Evolutionary conservation across 2,329 filamentous ascomycete species (phyloP).

Genomic region (Diplocarpon rosae): DNA sequence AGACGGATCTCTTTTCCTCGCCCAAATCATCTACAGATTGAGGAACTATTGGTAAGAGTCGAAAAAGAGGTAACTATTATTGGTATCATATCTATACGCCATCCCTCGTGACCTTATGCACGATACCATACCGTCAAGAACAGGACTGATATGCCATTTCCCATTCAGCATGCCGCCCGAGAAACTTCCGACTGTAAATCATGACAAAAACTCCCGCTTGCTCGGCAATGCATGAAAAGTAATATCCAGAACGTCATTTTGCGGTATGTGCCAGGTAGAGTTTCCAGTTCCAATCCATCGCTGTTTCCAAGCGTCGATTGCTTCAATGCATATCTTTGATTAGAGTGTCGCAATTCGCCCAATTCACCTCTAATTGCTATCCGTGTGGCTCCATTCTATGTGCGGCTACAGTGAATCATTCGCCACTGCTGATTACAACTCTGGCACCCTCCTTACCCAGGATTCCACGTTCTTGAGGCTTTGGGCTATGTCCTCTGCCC

Average conservation of each 20-base stretch:
- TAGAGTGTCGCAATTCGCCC: no score
- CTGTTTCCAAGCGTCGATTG: no score
- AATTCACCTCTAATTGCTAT: no score
- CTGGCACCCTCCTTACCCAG: slow-evolving; percentile 90
- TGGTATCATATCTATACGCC: slow-evolving; percentile 15
- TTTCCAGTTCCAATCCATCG: no score
- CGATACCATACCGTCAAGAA: no score
- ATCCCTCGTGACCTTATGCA: background rate
- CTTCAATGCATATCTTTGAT: no score
- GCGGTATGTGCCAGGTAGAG: no score
- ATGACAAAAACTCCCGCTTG: background rate
- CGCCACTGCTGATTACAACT: slow-evolving; percentile 55
- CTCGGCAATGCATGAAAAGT: background rate
- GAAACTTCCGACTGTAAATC: background rate
- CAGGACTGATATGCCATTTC: no score
- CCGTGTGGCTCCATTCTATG: no score
- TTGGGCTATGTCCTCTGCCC: slow-evolving; percentile 81
- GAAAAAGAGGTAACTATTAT: slow-evolving; percentile 1
- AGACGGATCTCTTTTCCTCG: no score
- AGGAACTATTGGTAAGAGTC: background rate
- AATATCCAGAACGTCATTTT: no score
- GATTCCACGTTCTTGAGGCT: slow-evolving; percentile 87
- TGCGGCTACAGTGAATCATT: slow-evolving; percentile 20
- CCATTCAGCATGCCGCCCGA: background rate
- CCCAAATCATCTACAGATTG: no score